A percentile compares a stretch with the other conserved stretches of the same genome.
These are phyloP conservation scores for Daldinia vernicosa DNA, from an alignment of 495 filamentous ascomycete genomes.

Conservation along the genomic window DNA sequence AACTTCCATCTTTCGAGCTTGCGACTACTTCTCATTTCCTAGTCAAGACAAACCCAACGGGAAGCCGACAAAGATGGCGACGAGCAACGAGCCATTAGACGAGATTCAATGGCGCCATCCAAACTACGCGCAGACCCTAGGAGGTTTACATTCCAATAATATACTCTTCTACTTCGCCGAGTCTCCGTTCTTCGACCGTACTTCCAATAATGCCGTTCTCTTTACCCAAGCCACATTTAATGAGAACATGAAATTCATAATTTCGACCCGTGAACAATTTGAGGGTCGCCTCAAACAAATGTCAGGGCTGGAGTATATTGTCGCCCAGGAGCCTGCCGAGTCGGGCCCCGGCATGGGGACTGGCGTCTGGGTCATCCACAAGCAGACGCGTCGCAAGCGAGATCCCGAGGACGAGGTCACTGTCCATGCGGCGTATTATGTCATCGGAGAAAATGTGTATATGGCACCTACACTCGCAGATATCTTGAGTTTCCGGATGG, in stretches of 20 bases:
- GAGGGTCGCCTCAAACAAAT: conserved; percentile 78
- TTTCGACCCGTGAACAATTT: conserved; percentile 77
- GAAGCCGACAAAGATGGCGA: conserved; percentile 40
- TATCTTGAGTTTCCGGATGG: conserved; percentile 78
- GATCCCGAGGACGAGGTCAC: conserved; percentile 70
- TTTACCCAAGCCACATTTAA: conserved; percentile 80
- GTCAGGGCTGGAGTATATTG: conserved; percentile 84
- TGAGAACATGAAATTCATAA: conserved; percentile 62
- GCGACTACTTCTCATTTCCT: background rate
- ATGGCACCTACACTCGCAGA: conserved; percentile 86
- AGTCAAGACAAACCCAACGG: background rate
- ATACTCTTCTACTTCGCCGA: conserved; percentile 90
- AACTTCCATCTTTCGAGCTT: conserved; percentile 1
- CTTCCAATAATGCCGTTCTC: conserved; percentile 85
- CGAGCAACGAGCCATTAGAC: conserved; percentile 68
- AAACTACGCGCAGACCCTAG: conserved; percentile 65
- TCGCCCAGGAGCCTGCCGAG: conserved; percentile 78
- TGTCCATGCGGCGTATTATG: conserved; percentile 80
- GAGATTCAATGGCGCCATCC: conserved; percentile 80
- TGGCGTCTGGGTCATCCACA: conserved; percentile 91
- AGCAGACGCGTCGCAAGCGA: conserved; percentile 78
- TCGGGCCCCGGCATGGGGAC: conserved; percentile 68
- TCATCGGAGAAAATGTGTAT: conserved; percentile 86
- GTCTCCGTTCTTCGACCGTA: conserved; percentile 90
- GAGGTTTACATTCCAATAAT: conserved; percentile 66